A percentile compares a stretch with the other conserved stretches of the same genome.
Evolutionary conservation across 768 basidiomycete genomes (phyloP).

Genomic region (Crepidotus variabilis): DNA sequence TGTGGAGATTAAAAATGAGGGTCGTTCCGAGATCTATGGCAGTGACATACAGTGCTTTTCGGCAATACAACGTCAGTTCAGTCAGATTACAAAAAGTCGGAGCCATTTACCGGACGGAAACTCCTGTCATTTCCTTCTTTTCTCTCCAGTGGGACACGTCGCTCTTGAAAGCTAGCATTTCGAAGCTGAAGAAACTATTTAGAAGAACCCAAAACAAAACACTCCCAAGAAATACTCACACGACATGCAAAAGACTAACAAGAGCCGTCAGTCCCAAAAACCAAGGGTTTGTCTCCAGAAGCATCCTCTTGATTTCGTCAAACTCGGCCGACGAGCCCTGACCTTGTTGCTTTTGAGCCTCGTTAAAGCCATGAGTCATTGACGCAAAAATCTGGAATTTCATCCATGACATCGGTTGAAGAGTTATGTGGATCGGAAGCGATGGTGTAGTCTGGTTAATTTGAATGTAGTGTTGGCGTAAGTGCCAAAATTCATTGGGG

Average conservation of each 20-base stretch:
- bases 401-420: constrained; percentile 81
- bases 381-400: constrained; percentile 87
- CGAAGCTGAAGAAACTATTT: constrained; percentile 53
- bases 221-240: constrained; percentile 48
- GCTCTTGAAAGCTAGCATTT: constrained; percentile 93
- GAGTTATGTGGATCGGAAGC: constrained; percentile 77
- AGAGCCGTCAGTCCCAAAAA: constrained; percentile 80
- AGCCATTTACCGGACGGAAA: constrained; percentile 74
- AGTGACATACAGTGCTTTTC: constrained; percentile 48
- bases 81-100: not conserved
- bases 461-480: constrained; percentile 76
- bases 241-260: constrained; percentile 83
- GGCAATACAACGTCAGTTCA: constrained; percentile 8
- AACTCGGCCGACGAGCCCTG: constrained; percentile 63
- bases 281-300: constrained; percentile 85
- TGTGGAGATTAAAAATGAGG: constrained; percentile 15
- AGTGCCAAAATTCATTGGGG: constrained; percentile 94
- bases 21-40: constrained; percentile 6
- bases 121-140: constrained; percentile 92
- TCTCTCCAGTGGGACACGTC: constrained; percentile 96
- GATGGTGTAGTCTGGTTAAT: constrained; percentile 79
- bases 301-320: constrained; percentile 94
- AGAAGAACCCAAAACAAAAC: not conserved
- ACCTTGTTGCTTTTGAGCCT: constrained; percentile 77
- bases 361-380: constrained; percentile 83